phyloP scores from a whole-genome alignment of 345 rosid species.

The Populus tremula region DNA sequence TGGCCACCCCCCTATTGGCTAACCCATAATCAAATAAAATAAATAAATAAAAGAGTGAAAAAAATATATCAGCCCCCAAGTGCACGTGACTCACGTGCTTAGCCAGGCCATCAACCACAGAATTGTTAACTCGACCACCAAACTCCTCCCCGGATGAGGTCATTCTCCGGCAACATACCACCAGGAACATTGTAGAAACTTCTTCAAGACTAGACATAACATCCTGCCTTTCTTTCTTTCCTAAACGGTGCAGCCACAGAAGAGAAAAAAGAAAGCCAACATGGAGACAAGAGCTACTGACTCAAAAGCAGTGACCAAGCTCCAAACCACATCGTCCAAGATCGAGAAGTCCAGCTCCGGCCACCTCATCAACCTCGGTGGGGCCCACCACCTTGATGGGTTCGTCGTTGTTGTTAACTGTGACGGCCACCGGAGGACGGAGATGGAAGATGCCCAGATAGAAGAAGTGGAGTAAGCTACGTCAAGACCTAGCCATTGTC shows the following conservation, averaged over 20 bases:
- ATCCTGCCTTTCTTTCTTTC: not conserved
- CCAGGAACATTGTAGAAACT: not conserved
- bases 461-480: slow-evolving; percentile 7
- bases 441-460: slow-evolving; percentile 11
- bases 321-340: slow-evolving; percentile 69
- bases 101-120: not conserved
- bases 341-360: slow-evolving; percentile 47
- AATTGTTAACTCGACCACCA: slow-evolving; percentile 5
- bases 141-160: not conserved
- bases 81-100: not conserved
- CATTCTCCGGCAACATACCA: not conserved
- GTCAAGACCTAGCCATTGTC: slow-evolving; percentile 11
- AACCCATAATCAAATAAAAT: no score
- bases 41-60: not conserved
- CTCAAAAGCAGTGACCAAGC: slow-evolving; percentile 66
- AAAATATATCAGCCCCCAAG: no score
- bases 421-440: slow-evolving; percentile 39
- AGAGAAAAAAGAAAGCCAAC: slow-evolving; percentile 83
- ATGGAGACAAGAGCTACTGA: slow-evolving; percentile 85
- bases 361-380: slow-evolving; percentile 17
- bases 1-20: not conserved
- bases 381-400: slow-evolving; percentile 19
- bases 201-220: not conserved
- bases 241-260: slow-evolving; percentile 79
- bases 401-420: slow-evolving; percentile 16